These are phyloP conservation scores for Solanum peruvianum DNA, from an alignment of 257 asterid species.

Conservation along the genomic window DNA sequence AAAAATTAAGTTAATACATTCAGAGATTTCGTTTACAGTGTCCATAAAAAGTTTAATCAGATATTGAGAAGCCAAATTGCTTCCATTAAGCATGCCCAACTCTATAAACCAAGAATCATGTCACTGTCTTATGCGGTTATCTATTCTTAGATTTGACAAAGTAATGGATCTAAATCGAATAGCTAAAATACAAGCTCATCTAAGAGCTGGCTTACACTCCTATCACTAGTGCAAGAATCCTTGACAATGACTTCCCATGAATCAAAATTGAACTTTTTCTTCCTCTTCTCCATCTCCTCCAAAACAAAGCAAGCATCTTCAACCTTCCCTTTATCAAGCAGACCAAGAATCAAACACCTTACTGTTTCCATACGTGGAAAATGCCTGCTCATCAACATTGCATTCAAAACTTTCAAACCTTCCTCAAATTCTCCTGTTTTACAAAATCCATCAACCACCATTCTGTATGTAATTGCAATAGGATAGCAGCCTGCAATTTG, in stretches of 20 bases:
- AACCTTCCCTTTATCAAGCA: slow-evolving; percentile 33
- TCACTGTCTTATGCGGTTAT: not conserved
- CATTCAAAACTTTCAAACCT: slow-evolving; percentile 57
- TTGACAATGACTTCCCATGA: slow-evolving; percentile 53
- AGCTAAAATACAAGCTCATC: slow-evolving; percentile 14
- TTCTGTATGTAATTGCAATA: slow-evolving; percentile 70
- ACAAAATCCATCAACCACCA: slow-evolving; percentile 72
- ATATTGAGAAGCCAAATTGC: not conserved
- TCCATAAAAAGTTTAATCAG: not conserved
- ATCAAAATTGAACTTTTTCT: slow-evolving; percentile 23
- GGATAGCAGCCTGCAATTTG: slow-evolving; percentile 58
- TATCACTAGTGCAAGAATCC: slow-evolving; percentile 24
- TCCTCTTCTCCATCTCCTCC: slow-evolving; percentile 66
- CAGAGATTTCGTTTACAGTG: not conserved
- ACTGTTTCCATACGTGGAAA: slow-evolving; percentile 45
- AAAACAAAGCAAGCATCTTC: slow-evolving; percentile 51
- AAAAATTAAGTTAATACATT: not conserved
- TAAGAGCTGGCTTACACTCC: slow-evolving; percentile 9
- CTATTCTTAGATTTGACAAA: not conserved
- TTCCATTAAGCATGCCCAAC: not conserved
- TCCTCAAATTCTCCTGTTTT: slow-evolving; percentile 37
- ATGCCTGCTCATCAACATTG: slow-evolving; percentile 53
- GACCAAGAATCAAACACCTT: slow-evolving; percentile 31
- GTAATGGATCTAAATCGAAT: not conserved
- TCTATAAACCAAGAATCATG: not conserved